Conservation (phyloP, 805 yeast genomes). For the Ogataea methylovora region DNA sequence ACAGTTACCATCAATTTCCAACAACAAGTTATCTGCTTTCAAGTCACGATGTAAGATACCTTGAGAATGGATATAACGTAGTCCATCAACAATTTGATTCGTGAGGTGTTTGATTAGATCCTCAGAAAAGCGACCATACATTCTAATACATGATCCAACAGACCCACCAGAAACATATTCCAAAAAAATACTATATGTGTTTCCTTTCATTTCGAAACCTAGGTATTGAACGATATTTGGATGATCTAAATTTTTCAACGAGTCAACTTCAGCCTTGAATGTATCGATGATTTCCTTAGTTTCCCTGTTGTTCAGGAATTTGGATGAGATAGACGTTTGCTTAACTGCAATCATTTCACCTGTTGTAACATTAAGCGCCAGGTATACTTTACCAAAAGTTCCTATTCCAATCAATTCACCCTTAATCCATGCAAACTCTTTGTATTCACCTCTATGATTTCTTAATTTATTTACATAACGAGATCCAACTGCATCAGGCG, state of each 20-base stretch:
- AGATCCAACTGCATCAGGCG: conserved; percentile 55
- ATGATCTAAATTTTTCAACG: conserved; percentile 91
- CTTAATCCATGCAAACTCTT: conserved; percentile 94
- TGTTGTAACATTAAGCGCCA: conserved; percentile 89
- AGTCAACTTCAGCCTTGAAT: conserved; percentile 82
- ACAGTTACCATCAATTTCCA: conserved; percentile 89
- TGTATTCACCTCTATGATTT: conserved; percentile 59
- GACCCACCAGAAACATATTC: conserved; percentile 99
- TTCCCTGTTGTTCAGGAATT: conserved; percentile 34
- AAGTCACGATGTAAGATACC: conserved; percentile 91
- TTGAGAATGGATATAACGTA: conserved; percentile 78
- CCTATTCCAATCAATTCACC: conserved; percentile 97
- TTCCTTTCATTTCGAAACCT: conserved; percentile 77
- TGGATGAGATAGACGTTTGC: conserved; percentile 67
- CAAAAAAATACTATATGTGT: conserved; percentile 75
- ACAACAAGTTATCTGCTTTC: conserved; percentile 84
- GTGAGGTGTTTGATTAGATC: conserved; percentile 64
- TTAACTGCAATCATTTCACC: conserved; percentile 99
- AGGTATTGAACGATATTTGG: conserved; percentile 90
- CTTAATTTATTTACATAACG: conserved; percentile 62
- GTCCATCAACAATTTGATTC: conserved; percentile 72
- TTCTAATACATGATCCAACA: conserved; percentile 75
- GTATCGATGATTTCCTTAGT: conserved; percentile 68
- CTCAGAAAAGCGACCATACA: conserved; percentile 83
- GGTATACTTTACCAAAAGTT: conserved; percentile 88